Base-by-base conservation (phyloP, 2,329 filamentous ascomycete genomes). In the Trichoderma brevicompactum region DNA sequence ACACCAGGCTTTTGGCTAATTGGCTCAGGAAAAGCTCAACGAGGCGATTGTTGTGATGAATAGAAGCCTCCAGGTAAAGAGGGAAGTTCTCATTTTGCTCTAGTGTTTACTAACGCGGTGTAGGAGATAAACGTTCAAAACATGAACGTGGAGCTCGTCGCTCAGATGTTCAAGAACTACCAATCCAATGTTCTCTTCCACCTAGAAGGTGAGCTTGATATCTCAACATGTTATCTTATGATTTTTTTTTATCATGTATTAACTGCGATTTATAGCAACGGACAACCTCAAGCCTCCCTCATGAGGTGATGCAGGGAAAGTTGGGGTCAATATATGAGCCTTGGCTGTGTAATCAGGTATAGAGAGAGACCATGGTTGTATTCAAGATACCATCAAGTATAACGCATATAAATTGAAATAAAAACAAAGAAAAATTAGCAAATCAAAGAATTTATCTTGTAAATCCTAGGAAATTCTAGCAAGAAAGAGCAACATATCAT, bases 161-260 rank as follows among this genome's bases (percentile, higher is more conserved):
- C 94, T 0, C 94, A 98, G 76, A 99, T 99, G 95, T 99, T 98
- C 83, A 97, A 98, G 82, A 99, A 98, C 79, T 99, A 99, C 77
- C 94, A 97, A 77, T 97, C 93, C 10, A 99, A 98, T 72, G 94
- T 98, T 13, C 81, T 98, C 6, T 98, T 99, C 77, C 95, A 99
- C 73, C 84, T 99, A 6, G 95, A 98, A 88, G 95, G 95, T 96
- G 82, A 70, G 76, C 23, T 5, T 19, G 10, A 56, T n/a, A 6
- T 43, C 44, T 40, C 15, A 17, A 2, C 7, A 17, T 17, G 5
- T 9, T 19, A 13, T 7, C 7, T 38, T 28, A 46, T 1, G 32
- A 2, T 8, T 41, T 6, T n/a, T n/a, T n/a, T n/a, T n/a, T n/a
- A n/a, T n/a, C n/a, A n/a, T n/a, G n/a, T 38, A 3, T 32, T 53